Evolutionary conservation across 2,329 filamentous ascomycete species (phyloP), one percentile per base, ranked within the genome.

Genomic region (Acrodontium crateriforme): DNA sequence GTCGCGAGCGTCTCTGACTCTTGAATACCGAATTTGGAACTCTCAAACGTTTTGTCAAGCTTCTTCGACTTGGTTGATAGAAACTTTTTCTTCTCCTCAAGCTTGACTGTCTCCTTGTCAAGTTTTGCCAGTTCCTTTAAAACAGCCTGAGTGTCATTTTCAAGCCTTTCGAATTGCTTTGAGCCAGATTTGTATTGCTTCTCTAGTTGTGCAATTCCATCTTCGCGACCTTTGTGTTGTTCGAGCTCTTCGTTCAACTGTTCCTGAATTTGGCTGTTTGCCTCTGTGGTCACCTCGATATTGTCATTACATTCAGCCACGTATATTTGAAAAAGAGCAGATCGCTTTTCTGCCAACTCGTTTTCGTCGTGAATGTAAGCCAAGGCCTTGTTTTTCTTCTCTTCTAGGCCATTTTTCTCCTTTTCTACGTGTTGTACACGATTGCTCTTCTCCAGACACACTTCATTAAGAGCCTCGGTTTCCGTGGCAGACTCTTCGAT

Each of bases 341-440:
- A 87, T 49, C 94, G 82, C 56, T 94, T 95, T 44, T 78, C 66
- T 0, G 76, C 73, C 20, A 98, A 65, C 50, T 95, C 87, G 42
- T 98, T 98, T 50, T 98, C 89, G 40, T 95, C 83, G 14, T 72
- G 74, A 36, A 98, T 77, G 48, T 74, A 95, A 2, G 82, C 76
- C 6, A 98, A 59, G 0, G 89, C 91, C 54, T 85, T 84, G 50
- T 95, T 78, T 59, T 98, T 98, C 63, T 94, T 95, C 53, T 92
- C 85, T 47, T 94, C 89, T 2, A 98, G 69, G 25, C 74, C 67
- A 40, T 80, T 82, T 64, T 83, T 94, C 56, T 98, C 89, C 54
- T 94, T 98, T 54, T 98, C 89, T 1, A 98, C 89, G 46, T 94
- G 87, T 56, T 95, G 84, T 1, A 98, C 89, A 37, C 91, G 80